Evolutionary conservation across 1,284 basidiomycete genomes (phyloP).

Genomic region (Fomitiporia mediterranea): DNA sequence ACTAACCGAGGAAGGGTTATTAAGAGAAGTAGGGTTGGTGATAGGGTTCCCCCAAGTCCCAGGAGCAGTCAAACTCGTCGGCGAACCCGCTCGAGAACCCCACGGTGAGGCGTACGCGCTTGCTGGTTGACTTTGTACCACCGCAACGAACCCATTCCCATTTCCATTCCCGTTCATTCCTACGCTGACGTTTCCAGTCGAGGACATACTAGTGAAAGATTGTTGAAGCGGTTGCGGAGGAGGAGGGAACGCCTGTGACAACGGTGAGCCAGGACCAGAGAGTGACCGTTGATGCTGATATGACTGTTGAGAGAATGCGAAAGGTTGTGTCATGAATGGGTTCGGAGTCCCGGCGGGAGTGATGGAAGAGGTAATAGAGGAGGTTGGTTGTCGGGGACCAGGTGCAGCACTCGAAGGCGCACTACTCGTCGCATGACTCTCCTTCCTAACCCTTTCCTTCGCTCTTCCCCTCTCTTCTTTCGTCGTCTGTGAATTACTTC

Average conservation of each 20-base stretch:
- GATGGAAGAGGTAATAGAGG: constrained; percentile 20
- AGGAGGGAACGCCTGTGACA: background rate
- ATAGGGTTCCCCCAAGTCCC: too few species aligned
- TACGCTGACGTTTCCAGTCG: background rate
- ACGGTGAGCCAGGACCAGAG: background rate
- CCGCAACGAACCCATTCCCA: background rate
- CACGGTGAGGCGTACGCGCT: constrained; percentile 21
- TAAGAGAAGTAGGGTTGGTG: too few species aligned
- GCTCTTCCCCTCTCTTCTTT: constrained; percentile 19
- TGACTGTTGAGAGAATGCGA: constrained; percentile 14
- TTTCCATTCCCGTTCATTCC: constrained; percentile 6
- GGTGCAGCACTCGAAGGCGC: constrained; percentile 16
- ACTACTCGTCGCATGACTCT: constrained; percentile 21
- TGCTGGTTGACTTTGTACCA: constrained; percentile 18
- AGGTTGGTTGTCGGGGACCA: constrained; percentile 1
- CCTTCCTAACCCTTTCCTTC: constrained; percentile 19
- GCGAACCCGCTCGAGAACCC: constrained; percentile 12
- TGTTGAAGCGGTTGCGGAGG: background rate
- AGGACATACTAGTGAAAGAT: background rate
- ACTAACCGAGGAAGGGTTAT: too few species aligned
- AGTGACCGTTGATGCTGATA: constrained; percentile 9
- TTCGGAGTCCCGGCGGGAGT: constrained; percentile 22
- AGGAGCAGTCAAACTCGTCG: constrained; percentile 24
- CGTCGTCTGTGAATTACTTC: background rate
- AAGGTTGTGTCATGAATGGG: constrained; percentile 23